Evolutionary conservation across 139 green algal genomes (phyloP), one percentile per base, ranked within the genome.

Genomic region (Parachlorella kessleri): DNA sequence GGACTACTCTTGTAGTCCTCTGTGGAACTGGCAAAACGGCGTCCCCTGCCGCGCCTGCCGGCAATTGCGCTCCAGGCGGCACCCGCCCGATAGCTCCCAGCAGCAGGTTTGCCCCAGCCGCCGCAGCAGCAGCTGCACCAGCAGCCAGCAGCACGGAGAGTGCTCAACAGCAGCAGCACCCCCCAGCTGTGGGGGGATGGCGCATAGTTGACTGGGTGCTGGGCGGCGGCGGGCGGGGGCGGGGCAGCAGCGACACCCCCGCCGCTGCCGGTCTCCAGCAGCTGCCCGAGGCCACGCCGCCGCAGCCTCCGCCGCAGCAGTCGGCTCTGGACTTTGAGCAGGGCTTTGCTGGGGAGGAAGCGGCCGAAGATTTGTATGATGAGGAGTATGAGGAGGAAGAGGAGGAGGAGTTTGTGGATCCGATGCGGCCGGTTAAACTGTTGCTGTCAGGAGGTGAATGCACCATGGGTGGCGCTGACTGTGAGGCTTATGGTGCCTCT

Each of bases 401-500:
- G 32, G 53, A 80, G 18, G 84, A 81, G 35, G 26, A 84, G 21
- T 36, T 78, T 6, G 74, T 80, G 30, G 79, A 91, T 70, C 74
- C 77, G 18, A 75, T 55, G 7, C 69, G 87, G 8, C 39, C 82
- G 21, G 21, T 70, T 66, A 92, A 91, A 72, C 81, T 92, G 48
- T 70, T 92, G 55, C 26, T 86, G 14, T 83, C 87, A 38, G 85
- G 85, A 80, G 85, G 85, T 89, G 70, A 71, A 70, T 26, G 0
- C 0, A n/a, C 14, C n/a, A 28, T 77, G 30, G 67, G 14, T 14
- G 1, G 39, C 39, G 68, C 6, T 26, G 5, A 33, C 3, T 28
- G 28, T 6, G 39, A 28, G 40, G 40, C 40, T 39, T 6, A 21
- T 35, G 28, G 14, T 26, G 42, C n/a, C n/a, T n/a, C n/a, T n/a